Conservation (phyloP, 257 asterid genomes). For the Voacanga thouarsii region DNA sequence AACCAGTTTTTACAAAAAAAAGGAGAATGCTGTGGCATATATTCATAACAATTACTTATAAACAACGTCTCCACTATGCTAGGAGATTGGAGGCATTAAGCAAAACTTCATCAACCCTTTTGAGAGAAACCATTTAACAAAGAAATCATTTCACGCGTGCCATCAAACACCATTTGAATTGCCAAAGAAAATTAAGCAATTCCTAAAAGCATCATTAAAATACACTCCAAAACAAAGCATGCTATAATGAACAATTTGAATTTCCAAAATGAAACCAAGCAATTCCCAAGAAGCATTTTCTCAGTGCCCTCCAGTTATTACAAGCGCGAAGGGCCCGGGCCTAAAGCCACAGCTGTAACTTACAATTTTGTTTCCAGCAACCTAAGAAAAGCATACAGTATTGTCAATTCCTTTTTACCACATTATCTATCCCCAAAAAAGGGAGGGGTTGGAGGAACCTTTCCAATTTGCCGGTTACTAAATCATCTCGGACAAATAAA, state of each 20-base stretch:
- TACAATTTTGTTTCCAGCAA: background rate
- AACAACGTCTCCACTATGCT: too few relatives aligned
- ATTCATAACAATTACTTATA: background rate
- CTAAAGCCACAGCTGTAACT: background rate
- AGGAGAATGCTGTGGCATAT: background rate
- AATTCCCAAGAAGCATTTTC: background rate
- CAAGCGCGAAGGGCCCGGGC: background rate
- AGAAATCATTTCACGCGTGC: background rate
- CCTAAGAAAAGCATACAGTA: background rate
- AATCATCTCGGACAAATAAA: background rate
- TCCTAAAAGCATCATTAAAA: background rate
- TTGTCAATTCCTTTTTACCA: background rate
- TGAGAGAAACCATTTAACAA: background rate
- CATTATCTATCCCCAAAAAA: background rate
- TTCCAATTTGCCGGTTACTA: too few relatives aligned
- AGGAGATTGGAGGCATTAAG: background rate
- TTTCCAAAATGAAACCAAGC: background rate
- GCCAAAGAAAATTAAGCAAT: background rate
- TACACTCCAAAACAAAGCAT: background rate
- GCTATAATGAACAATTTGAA: background rate
- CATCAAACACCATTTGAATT: constrained; percentile 3
- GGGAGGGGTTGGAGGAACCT: background rate
- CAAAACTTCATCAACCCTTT: background rate
- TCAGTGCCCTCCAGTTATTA: background rate
- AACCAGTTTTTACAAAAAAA: background rate